These are phyloP conservation scores for Monosporascus sp. DNA, from an alignment of 2,329 filamentous ascomycete species.

Conservation along the genomic window DNA sequence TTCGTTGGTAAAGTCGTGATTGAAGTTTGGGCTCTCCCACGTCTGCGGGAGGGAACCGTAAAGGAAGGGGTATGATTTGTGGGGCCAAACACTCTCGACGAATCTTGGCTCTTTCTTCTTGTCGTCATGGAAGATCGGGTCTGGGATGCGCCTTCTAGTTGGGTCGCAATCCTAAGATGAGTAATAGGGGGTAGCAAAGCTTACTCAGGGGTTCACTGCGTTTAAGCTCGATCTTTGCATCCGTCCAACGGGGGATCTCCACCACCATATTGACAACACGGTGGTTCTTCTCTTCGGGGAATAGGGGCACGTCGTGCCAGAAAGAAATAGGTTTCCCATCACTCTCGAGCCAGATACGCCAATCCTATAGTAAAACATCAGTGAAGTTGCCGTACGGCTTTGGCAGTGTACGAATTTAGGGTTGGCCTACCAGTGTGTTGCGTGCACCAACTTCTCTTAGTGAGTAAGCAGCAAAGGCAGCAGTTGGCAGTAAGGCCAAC, in stretches of 20 bases:
- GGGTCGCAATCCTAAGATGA: no score
- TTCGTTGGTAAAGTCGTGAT: constrained; percentile 32
- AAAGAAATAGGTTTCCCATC: constrained; percentile 34
- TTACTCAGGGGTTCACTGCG: no score
- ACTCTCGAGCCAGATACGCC: constrained; percentile 36
- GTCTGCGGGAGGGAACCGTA: constrained; percentile 41
- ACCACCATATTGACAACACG: constrained; percentile 34
- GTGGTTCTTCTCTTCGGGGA: constrained; percentile 29
- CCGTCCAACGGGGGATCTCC: constrained; percentile 37
- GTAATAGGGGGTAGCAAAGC: no score
- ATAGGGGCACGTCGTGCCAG: constrained; percentile 38
- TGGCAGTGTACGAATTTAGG: no score
- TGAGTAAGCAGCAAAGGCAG: no score
- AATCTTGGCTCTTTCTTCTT: constrained; percentile 31
- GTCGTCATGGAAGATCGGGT: constrained; percentile 20
- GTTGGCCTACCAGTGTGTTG: no score
- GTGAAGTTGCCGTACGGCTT: no score
- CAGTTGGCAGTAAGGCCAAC: no score
- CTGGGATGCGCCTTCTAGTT: no score
- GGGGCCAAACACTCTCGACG: constrained; percentile 38
- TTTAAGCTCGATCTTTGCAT: constrained; percentile 6
- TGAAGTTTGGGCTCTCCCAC: constrained; percentile 37
- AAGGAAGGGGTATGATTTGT: constrained; percentile 37
- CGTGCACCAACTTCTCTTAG: no score
- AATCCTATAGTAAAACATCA: constrained; percentile 23